Evolutionary conservation across 805 yeast species (phyloP), one percentile per base, ranked within the genome.

Genomic region (Wickerhamomyces rabaulensis): DNA sequence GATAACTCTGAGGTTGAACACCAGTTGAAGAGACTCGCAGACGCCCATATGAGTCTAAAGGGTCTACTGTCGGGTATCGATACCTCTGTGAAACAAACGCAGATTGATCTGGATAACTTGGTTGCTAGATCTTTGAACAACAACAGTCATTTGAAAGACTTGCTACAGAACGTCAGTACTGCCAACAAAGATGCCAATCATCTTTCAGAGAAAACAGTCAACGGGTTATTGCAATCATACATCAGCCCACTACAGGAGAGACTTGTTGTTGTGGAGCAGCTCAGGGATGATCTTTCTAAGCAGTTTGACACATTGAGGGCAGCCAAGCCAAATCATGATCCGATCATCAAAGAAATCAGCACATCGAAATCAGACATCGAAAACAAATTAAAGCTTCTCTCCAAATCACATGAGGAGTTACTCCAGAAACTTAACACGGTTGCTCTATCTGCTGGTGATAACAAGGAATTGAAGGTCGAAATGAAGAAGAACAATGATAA

Each of bases 1-100:
- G 54, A 48, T 43, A 40, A 49, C 48, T 26, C 52, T 12, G 51
- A 62, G 51, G 39, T 55, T 54, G 52, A 60, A 22, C 60, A 60
- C 16, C 61, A 60, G 33, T 41, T 65, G 15, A 54, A 53, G 13
- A 57, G 52, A 17, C 47, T 71, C 33, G 52, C 57, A 21, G 63
- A 61, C 5, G 48, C 61, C 1, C 66, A 71, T 23, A 40, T 43
- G 15, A 33, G 50, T 5, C 59, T 73, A 17, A 65, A 64, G 43
- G 51, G 54, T 12, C 56, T 69, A 15, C 55, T 71, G 5, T 50
- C 43, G 17, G 47, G 52, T 3, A 47, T 61, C 3, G 62, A 61
- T 35, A 49, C 51, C 2, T 51, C 63, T 13, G 64, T 61, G 13
- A 60, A 55, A 39, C 60, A 54, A 8, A 58, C 63, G 9, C 65